These are phyloP conservation scores for Xylaria flabelliformis DNA, from an alignment of 495 filamentous ascomycete genomes.

Conservation along the genomic window DNA sequence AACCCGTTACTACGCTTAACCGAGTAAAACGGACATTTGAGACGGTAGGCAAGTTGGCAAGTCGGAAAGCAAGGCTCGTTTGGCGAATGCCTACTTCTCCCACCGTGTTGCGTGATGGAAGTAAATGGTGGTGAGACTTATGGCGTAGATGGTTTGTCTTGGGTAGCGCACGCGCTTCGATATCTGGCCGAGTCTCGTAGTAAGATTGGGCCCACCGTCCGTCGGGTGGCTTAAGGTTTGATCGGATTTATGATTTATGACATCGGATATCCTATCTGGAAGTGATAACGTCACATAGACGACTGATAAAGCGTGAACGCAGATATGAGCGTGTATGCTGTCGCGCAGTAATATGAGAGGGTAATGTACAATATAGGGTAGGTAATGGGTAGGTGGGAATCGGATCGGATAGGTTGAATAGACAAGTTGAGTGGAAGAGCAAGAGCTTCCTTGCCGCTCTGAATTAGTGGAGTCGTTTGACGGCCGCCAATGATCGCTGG, in stretches of 20 bases:
- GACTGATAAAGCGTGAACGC: conserved; percentile 7
- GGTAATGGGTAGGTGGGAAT: not conserved
- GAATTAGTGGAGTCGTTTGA: conserved; percentile 13
- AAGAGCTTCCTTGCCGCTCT: conserved; percentile 21
- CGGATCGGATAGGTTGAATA: not conserved
- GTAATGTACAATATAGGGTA: not conserved
- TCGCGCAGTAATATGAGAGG: not conserved
- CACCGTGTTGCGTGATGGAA: not conserved
- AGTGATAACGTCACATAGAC: not conserved
- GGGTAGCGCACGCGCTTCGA: conserved; percentile 7
- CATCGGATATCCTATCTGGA: not conserved
- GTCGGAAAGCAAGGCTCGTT: conserved; percentile 23
- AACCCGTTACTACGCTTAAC: conserved; percentile 32
- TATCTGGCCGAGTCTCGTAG: conserved; percentile 8
- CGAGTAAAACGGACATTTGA: conserved; percentile 34
- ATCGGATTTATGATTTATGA: conserved; percentile 9
- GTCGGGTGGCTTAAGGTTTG: conserved; percentile 14
- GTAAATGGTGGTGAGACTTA: conserved; percentile 4
- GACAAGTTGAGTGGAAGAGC: not conserved
- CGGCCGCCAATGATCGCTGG: conserved; percentile 16
- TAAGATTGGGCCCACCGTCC: not conserved
- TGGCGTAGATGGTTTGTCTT: conserved; percentile 13
- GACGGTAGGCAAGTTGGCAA: conserved; percentile 26
- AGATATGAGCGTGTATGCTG: not conserved
- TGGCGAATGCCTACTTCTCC: not conserved